Evolutionary conservation across 1,139 yeast genomes (phyloP), one percentile per base, ranked within the genome.

Genomic region (Magnusiomyces fungicola): DNA sequence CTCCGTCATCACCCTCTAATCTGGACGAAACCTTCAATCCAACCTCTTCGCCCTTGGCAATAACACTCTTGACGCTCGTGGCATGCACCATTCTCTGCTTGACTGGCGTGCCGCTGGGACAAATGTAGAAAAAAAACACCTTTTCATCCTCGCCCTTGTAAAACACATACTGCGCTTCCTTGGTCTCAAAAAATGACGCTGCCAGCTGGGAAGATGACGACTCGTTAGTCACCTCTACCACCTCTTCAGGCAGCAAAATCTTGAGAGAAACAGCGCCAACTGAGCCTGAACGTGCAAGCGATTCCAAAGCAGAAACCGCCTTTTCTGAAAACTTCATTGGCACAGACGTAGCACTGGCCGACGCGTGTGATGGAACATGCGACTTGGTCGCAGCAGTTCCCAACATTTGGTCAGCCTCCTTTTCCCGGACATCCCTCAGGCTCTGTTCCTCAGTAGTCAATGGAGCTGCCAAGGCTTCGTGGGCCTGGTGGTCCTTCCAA

Each of bases 31-130:
- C 36, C 37, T 68, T 32, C 23, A n/a, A 49, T 66, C 18, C 60
- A 56, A 39, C 43, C 50, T 68, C 64, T 57, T 87, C 72, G 51
- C 75, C 74, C 45, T 73, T 34, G 82, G 67, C 51, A 87, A 76
- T 2, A 16, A 43, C 32, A n/a, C 88, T 85, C 53, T 76, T 78
- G 60, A 89, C 83, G 55, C 82, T 83, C 2, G 96, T 78, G 1
- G 97, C 97, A 62, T 88, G 89, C 44, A 90, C 67, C 97, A 92
- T 92, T 58, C 97, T 77, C 50, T 89, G 95, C 65, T 83, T 85
- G 44, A 92, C 94, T 64, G 82, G 82, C 25, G 96, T 84, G 1
- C 92, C 89, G 0, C 94, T 80, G 2, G 98, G 97, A 65, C 97
- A 90, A 5, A 92, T 76, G 62, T 88, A 88, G 37, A 90, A 79